These are phyloP conservation scores for Hermanozyma aechmeae DNA, from an alignment of 805 yeast species.

Conservation along the genomic window DNA sequence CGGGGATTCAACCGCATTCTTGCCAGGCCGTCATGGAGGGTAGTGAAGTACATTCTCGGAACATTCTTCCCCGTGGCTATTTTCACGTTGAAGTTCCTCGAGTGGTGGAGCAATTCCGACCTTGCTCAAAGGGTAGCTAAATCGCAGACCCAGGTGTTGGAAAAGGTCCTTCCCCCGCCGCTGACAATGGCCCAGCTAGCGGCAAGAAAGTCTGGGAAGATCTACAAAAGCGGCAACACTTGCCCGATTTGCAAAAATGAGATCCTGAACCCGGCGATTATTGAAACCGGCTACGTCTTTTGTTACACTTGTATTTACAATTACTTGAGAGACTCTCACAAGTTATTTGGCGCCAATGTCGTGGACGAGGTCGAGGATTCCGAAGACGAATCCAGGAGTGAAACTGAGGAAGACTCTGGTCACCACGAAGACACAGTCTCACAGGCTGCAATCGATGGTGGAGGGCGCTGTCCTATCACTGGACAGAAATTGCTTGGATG, in stretches of 20 bases:
- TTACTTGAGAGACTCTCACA: conserved; percentile 42
- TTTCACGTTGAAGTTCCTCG: conserved; percentile 72
- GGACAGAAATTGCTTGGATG: conserved; percentile 67
- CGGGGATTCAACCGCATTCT: conserved; percentile 12
- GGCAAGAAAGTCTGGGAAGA: conserved; percentile 9
- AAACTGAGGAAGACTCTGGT: conserved; percentile 9
- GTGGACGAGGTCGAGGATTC: not conserved
- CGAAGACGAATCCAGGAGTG: conserved; percentile 1
- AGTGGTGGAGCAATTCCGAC: conserved; percentile 87
- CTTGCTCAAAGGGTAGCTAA: conserved; percentile 51
- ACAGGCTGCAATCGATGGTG: conserved; percentile 39
- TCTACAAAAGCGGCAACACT: conserved; percentile 19
- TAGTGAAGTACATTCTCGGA: conserved; percentile 27
- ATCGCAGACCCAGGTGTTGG: conserved; percentile 35
- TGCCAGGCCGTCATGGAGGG: conserved; percentile 20
- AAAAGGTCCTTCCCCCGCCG: conserved; percentile 42
- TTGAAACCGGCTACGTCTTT: conserved; percentile 87
- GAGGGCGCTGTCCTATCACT: conserved; percentile 72
- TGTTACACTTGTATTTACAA: conserved; percentile 81
- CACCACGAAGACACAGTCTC: conserved; percentile 7
- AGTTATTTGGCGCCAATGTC: conserved; percentile 15
- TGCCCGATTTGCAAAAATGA: conserved; percentile 67
- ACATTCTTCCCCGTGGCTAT: conserved; percentile 73
- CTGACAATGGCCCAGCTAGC: conserved; percentile 11
- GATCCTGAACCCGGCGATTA: conserved; percentile 71